Evolutionary conservation across 768 basidiomycete genomes (phyloP), one percentile per base, ranked within the genome.

Genomic region (Collybia mongolica): DNA sequence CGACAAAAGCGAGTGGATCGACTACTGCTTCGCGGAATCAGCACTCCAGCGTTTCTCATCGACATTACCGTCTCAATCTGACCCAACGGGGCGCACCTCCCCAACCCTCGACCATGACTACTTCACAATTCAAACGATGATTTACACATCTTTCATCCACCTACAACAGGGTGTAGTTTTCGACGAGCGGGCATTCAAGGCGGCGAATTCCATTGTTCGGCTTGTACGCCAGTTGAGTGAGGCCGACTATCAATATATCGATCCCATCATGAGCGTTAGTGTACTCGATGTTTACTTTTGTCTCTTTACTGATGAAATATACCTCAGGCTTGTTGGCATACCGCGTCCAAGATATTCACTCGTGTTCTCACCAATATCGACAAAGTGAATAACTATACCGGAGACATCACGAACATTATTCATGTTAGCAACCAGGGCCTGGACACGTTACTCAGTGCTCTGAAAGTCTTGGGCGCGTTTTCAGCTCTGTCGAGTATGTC

Each of bases 211-310:
- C 4, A 62, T 80, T 6, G 66, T 75, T 17, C 61, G 68, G 22
- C 67, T 81, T 18, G 70, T 83, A 23, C 71, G 72, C 20, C 70
- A 77, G 36, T 67, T 83, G 17, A 63, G 59, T 43, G 77, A 79
- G 23, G 68, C 63, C 5, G 82, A 83, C 56, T 83, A 80, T 58
- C 69, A 71, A 48, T 75, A 71, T 52, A 62, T 83, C 15, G 80
- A 83, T 65, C 81, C 82, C 5, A 73, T 79, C 36, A 65, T 81
- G 18, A 71, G 74, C 35, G 82, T 82, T 56, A 57, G 80, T 75
- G 32, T 17, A 18, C 24, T 17, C 20, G 2, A 14, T n/a, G 7
- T 14, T 14, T 24, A 18, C 22, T n/a, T 18, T 38, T n/a, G 3
- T 7, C 35, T 18, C 22, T 4, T n/a, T 17, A 39, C 37, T 52